phyloP scores from a whole-genome alignment of 495 filamentous ascomycete species.

The Penicillium cosmopolitanum region DNA sequence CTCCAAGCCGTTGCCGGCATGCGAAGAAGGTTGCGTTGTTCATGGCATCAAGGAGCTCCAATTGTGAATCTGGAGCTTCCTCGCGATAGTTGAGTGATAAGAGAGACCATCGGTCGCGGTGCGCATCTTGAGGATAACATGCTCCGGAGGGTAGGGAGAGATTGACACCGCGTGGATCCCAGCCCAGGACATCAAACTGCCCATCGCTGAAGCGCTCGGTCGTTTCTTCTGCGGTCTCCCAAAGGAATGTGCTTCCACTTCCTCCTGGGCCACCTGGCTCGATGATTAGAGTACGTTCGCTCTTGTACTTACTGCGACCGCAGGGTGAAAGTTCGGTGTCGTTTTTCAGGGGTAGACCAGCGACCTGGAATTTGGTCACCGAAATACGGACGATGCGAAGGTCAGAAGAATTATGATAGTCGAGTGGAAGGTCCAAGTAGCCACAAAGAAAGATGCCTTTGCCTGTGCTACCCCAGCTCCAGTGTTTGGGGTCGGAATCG shows the following conservation, averaged over 20 bases:
- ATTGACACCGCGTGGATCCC: conserved; percentile 27
- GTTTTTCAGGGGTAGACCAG: conserved; percentile 8
- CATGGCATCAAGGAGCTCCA: conserved; percentile 22
- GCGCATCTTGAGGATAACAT: conserved; percentile 19
- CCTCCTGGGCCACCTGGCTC: conserved; percentile 23
- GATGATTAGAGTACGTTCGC: conserved; percentile 26
- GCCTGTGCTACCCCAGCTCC: conserved; percentile 18
- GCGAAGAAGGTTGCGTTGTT: conserved; percentile 25
- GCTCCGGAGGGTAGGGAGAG: conserved; percentile 17
- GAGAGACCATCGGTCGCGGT: conserved; percentile 22
- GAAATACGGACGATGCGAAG: conserved; percentile 22
- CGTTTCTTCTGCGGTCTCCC: conserved; percentile 19
- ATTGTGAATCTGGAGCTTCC: conserved; percentile 11
- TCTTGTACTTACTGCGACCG: conserved; percentile 5
- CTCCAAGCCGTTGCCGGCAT: conserved; percentile 18
- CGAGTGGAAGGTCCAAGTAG: conserved; percentile 23
- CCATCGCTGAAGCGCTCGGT: conserved; percentile 24
- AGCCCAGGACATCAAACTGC: conserved; percentile 18
- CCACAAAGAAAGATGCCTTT: conserved; percentile 24
- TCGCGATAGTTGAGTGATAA: conserved; percentile 17
- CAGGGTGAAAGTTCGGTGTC: neutral
- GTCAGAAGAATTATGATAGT: conserved; percentile 23
- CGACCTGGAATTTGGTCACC: conserved; percentile 24
- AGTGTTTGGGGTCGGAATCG: conserved; percentile 16
- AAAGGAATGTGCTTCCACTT: conserved; percentile 17